phyloP scores from a whole-genome alignment of 1,139 yeast species.

The Arxiozyma bovina region DNA sequence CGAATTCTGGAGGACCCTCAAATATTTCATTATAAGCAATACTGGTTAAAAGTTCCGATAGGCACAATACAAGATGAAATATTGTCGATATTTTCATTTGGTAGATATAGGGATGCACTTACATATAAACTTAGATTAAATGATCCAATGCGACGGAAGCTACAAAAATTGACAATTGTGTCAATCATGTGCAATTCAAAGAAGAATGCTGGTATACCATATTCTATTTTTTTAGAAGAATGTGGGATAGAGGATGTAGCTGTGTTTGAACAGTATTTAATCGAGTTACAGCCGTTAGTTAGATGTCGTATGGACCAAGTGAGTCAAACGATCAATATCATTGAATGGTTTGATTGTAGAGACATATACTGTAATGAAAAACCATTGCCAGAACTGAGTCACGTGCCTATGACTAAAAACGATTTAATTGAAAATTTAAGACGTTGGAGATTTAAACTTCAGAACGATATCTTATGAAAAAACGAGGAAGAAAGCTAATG shows the following conservation, averaged over 20 bases:
- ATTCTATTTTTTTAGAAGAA: conserved; percentile 10
- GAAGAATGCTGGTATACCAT: conserved; percentile 11
- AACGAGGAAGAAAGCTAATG: too few relatives aligned
- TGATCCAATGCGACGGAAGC: conserved; percentile 14
- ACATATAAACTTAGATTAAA: conserved; percentile 4
- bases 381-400: conserved; percentile 10
- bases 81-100: conserved; percentile 25
- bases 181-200: conserved; percentile 12
- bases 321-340: conserved; percentile 10
- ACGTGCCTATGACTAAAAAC: conserved; percentile 4
- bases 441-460: conserved; percentile 14
- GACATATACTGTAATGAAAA: conserved; percentile 25
- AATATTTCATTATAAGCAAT: conserved; percentile 18
- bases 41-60: conserved; percentile 16
- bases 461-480: conserved; percentile 2
- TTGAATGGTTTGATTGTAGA: conserved; percentile 16
- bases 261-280: conserved; percentile 17
- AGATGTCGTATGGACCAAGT: conserved; percentile 21
- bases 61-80: conserved; percentile 7
- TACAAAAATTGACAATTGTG: conserved; percentile 19
- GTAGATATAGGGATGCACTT: conserved; percentile 16
- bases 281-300: conserved; percentile 16
- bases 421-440: conserved; percentile 8
- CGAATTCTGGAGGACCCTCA: conserved; percentile 14
- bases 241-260: conserved; percentile 11